These are phyloP conservation scores for Mycena maculata DNA, from an alignment of 768 basidiomycete genomes.

Conservation along the genomic window DNA sequence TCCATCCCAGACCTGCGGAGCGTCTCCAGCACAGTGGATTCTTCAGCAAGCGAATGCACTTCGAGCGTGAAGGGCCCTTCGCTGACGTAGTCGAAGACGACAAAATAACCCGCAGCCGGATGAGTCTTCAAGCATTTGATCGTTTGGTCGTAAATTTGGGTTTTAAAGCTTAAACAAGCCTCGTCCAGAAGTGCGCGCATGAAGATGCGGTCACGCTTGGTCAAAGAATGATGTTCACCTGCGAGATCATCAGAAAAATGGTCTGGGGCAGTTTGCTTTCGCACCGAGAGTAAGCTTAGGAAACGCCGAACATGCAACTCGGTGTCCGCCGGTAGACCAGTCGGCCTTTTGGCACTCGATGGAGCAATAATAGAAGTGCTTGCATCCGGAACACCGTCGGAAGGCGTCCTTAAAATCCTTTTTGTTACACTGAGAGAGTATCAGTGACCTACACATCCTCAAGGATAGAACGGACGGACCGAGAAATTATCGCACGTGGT, in stretches of 20 bases:
- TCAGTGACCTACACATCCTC: not conserved
- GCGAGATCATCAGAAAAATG: not conserved
- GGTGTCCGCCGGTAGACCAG: not conserved
- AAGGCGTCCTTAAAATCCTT: not conserved
- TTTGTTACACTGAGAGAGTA: constrained; percentile 1
- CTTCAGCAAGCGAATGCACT: not conserved
- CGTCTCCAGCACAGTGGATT: not conserved
- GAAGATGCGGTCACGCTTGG: not conserved
- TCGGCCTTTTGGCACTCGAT: constrained; percentile 19
- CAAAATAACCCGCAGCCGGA: not conserved
- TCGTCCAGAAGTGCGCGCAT: constrained; percentile 3
- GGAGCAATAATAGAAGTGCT: constrained; percentile 4
- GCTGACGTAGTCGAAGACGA: constrained; percentile 10
- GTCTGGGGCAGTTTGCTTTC: not conserved
- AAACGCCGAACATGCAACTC: not conserved
- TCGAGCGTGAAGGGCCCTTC: not conserved
- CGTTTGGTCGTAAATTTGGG: not conserved
- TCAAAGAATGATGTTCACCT: not conserved
- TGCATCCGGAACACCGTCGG: not conserved
- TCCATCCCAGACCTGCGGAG: not conserved
- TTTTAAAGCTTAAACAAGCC: not conserved
- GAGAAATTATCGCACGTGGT: constrained; percentile 2
- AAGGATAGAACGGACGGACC: not conserved
- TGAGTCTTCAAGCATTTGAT: not conserved
- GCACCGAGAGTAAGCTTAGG: constrained; percentile 1